These are phyloP conservation scores for Trichoderma semiorbis DNA, from an alignment of 2,329 filamentous ascomycete species.

Conservation along the genomic window DNA sequence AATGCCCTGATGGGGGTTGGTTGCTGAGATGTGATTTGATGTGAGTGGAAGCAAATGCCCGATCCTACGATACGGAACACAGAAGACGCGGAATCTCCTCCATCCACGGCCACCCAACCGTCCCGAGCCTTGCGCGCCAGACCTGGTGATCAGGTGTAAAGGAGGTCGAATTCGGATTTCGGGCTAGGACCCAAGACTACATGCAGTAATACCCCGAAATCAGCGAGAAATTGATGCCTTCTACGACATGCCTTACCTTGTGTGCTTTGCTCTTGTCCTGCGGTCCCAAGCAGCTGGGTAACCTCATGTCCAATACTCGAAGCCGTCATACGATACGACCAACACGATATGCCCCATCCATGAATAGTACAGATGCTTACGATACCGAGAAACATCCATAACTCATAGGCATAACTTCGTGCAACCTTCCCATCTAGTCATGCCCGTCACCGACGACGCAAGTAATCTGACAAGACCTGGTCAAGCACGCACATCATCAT, in stretches of 20 bases:
- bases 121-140: background rate
- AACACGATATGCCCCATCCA: background rate
- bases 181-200: background rate
- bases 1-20: background rate
- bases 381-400: background rate
- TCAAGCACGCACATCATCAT: background rate
- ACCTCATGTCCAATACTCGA: background rate
- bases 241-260: background rate
- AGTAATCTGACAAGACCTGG: background rate
- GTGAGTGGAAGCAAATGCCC: background rate
- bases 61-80: background rate
- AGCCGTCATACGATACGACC: background rate
- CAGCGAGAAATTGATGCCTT: background rate
- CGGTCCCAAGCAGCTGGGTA: background rate
- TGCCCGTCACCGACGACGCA: background rate
- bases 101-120: background rate
- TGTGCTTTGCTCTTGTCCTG: background rate
- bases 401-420: background rate
- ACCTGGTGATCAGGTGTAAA: background rate
- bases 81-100: background rate
- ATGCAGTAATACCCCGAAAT: background rate
- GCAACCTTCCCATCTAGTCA: background rate
- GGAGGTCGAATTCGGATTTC: background rate
- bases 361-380: background rate
- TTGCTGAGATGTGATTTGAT: background rate